Percentiles rank a stretch among this genome's conserved stretches.
These are phyloP conservation scores for Populus davidiana DNA, from an alignment of 345 rosid genomes.

Conservation along the genomic window DNA sequence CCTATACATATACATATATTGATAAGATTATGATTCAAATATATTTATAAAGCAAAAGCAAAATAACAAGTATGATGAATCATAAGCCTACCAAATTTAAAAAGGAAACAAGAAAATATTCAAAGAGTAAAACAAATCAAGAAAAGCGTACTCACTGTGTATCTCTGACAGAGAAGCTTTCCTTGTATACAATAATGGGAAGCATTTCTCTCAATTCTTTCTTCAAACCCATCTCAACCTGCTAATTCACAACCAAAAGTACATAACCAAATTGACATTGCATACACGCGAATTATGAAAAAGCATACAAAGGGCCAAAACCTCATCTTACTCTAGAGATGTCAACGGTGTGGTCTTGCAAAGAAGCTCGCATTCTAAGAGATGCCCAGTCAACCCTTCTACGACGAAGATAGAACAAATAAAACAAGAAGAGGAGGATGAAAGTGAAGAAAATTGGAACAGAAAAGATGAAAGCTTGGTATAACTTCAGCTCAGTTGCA, in stretches of 20 bases:
- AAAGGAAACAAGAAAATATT: neutral
- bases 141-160: conserved; percentile 54
- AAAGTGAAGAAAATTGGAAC: conserved; percentile 81
- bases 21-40: no score
- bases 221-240: conserved; percentile 73
- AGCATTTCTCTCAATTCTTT: conserved; percentile 92
- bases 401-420: conserved; percentile 76
- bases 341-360: conserved; percentile 15
- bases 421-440: conserved; percentile 67
- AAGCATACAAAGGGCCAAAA: neutral
- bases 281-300: neutral
- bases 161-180: conserved; percentile 76
- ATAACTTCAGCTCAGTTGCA: conserved; percentile 61
- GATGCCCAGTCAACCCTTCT: conserved; percentile 61
- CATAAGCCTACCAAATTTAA: neutral
- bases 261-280: neutral
- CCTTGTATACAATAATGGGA: conserved; percentile 67
- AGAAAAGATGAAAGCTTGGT: conserved; percentile 72
- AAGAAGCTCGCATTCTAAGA: conserved; percentile 51
- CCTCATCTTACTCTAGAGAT: conserved; percentile 28
- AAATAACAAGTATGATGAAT: neutral
- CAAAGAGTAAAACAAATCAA: neutral
- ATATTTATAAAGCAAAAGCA: no score
- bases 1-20: no score
- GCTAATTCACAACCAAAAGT: conserved; percentile 11